A percentile compares a stretch with the other conserved stretches of the same genome.
Evolutionary conservation across 1,139 yeast species (phyloP).

Genomic region (Protomyces lactucae-debilis): DNA sequence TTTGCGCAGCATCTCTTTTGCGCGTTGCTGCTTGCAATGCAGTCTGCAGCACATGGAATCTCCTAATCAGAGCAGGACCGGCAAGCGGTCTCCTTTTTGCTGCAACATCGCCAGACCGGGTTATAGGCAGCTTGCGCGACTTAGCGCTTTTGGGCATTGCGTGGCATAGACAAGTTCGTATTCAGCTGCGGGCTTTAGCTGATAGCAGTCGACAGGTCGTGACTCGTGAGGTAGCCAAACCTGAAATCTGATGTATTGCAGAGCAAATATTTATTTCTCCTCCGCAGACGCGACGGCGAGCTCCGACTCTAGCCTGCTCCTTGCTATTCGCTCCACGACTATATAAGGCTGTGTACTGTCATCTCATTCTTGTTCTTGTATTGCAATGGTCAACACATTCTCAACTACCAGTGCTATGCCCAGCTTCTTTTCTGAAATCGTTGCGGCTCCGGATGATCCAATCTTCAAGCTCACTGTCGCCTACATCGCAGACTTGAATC

Average conservation of each 20-base stretch:
- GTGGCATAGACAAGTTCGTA: no score
- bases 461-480: slow-evolving; percentile 75
- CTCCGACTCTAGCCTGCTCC: no score
- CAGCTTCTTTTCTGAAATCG: slow-evolving; percentile 32
- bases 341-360: no score
- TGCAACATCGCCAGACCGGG: not conserved
- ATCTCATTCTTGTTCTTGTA: no score
- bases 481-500: slow-evolving; percentile 48
- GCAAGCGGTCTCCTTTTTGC: not conserved
- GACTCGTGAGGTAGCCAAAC: no score
- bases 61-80: slow-evolving; percentile 36
- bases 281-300: no score
- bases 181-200: no score
- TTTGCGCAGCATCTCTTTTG: slow-evolving; percentile 25
- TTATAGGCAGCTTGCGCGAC: not conserved
- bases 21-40: slow-evolving; percentile 32
- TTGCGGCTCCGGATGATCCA: slow-evolving; percentile 42
- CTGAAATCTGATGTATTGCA: no score
- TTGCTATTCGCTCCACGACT: no score
- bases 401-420: slow-evolving; percentile 30
- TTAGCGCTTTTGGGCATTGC: not conserved
- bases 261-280: no score
- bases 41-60: slow-evolving; percentile 40
- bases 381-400: slow-evolving; percentile 32
- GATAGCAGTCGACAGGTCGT: no score